phyloP scores from a whole-genome alignment of 176 grass and related monocot genomes.

The Rhynchospora breviuscula region DNA sequence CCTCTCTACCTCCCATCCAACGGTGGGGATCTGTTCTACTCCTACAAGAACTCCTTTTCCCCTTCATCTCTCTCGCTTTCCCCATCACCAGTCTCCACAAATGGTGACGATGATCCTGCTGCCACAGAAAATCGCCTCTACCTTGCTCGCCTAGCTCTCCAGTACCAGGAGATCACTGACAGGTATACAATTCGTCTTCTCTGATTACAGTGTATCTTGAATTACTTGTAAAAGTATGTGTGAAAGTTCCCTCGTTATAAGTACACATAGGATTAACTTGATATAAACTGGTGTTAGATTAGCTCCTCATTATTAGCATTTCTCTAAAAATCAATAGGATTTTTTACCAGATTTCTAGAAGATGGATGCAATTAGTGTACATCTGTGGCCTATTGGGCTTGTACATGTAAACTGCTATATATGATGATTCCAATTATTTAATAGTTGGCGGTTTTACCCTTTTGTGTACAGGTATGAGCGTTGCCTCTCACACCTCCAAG shows the following conservation, averaged over 20 bases:
- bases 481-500: slow-evolving; percentile 77
- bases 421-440: neutral
- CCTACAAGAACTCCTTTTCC: slow-evolving; percentile 47
- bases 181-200: slow-evolving; percentile 22
- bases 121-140: slow-evolving; percentile 56
- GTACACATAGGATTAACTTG: neutral
- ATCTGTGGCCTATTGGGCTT: neutral
- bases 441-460: neutral
- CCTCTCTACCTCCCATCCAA: slow-evolving; percentile 37
- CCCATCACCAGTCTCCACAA: slow-evolving; percentile 53
- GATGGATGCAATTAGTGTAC: neutral
- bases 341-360: neutral
- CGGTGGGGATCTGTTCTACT: slow-evolving; percentile 51
- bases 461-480: slow-evolving; percentile 43
- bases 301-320: neutral
- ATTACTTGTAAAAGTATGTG: neutral
- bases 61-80: slow-evolving; percentile 64
- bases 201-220: neutral
- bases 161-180: slow-evolving; percentile 76
- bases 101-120: slow-evolving; percentile 35
- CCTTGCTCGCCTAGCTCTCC: slow-evolving; percentile 71
- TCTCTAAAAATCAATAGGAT: neutral
- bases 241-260: neutral
- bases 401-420: neutral
- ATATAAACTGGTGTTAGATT: neutral